Evolutionary conservation across 2,329 filamentous ascomycete species (phyloP).

Genomic region (Scorias spongiosa): DNA sequence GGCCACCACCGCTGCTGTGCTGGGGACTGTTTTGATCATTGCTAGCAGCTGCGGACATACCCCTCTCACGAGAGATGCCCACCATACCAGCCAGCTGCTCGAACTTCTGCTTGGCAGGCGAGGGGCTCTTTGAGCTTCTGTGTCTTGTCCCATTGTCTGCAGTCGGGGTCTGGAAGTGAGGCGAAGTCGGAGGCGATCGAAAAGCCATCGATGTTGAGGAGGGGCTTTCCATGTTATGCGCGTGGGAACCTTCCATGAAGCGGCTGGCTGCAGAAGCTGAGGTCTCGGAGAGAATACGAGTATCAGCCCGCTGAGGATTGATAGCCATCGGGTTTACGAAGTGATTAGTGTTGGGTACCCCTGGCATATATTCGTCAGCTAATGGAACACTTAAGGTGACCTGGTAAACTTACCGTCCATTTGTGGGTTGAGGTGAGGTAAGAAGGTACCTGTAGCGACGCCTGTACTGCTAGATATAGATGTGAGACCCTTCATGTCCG

Average conservation of each 20-base stretch:
- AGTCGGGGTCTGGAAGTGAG: conserved; percentile 2
- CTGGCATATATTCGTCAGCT: not conserved
- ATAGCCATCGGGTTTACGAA: too few relatives aligned
- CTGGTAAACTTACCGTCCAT: conserved; percentile 16
- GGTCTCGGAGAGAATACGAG: not conserved
- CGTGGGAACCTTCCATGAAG: conserved; percentile 4
- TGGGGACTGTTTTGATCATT: conserved; percentile 4
- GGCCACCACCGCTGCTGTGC: conserved; percentile 7
- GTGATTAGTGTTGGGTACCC: not conserved
- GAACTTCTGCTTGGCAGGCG: conserved; percentile 31
- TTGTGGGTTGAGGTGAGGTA: conserved; percentile 10
- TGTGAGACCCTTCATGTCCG: conserved; percentile 18
- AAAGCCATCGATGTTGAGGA: conserved; percentile 7
- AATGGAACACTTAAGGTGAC: conserved; percentile 11
- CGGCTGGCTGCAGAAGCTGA: not conserved
- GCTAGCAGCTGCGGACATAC: conserved; percentile 8
- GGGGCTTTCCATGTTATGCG: conserved; percentile 10
- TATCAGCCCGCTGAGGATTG: too few relatives aligned
- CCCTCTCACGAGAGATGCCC: conserved; percentile 14
- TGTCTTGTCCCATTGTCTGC: conserved; percentile 7
- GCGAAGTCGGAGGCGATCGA: conserved; percentile 7
- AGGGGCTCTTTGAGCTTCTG: conserved; percentile 14
- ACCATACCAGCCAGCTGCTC: conserved; percentile 33
- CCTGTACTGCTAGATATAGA: conserved; percentile 18
- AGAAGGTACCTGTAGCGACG: conserved; percentile 18